A percentile compares a stretch with the other conserved stretches of the same genome.
These are phyloP conservation scores for Fusarium abutilonis DNA, from an alignment of 2,329 filamentous ascomycete species.

Conservation along the genomic window DNA sequence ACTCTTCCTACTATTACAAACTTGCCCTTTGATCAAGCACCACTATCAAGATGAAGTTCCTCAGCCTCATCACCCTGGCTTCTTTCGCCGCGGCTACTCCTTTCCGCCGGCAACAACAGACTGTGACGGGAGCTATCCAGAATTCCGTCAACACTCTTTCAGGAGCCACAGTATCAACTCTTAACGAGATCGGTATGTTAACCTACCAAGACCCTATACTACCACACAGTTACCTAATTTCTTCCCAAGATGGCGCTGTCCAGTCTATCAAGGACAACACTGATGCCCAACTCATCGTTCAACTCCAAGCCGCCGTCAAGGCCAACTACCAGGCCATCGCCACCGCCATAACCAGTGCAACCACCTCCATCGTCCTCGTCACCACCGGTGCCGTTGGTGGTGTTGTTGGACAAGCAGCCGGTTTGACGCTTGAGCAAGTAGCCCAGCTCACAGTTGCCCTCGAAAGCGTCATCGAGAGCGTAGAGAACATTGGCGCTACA, in stretches of 20 bases:
- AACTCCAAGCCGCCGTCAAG: not conserved
- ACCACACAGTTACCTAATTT: not conserved
- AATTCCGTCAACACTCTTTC: not conserved
- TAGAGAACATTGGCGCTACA: not conserved
- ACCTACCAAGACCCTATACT: fast-evolving
- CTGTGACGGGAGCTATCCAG: conserved; percentile 12
- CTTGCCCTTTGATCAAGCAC: not conserved
- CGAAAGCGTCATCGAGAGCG: fast-evolving
- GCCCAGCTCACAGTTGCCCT: not conserved
- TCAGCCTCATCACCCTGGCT: conserved; percentile 19
- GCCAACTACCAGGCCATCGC: conserved; percentile 11
- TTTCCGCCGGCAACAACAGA: conserved; percentile 19
- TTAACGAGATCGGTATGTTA: conserved; percentile 13
- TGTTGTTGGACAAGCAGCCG: not conserved
- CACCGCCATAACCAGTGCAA: not conserved
- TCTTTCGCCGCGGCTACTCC: conserved; percentile 27
- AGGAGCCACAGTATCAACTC: fast-evolving
- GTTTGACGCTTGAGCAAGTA: conserved; percentile 11
- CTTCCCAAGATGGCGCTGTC: not conserved
- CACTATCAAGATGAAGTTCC: conserved; percentile 28
- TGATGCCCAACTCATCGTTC: not conserved
- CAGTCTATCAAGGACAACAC: not conserved
- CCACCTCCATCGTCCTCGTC: conserved; percentile 6
- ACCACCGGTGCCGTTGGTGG: conserved; percentile 27
- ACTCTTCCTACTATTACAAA: not conserved